These are phyloP conservation scores for Talaromyces sp. DNA, from an alignment of 2,329 filamentous ascomycete species.

Conservation along the genomic window DNA sequence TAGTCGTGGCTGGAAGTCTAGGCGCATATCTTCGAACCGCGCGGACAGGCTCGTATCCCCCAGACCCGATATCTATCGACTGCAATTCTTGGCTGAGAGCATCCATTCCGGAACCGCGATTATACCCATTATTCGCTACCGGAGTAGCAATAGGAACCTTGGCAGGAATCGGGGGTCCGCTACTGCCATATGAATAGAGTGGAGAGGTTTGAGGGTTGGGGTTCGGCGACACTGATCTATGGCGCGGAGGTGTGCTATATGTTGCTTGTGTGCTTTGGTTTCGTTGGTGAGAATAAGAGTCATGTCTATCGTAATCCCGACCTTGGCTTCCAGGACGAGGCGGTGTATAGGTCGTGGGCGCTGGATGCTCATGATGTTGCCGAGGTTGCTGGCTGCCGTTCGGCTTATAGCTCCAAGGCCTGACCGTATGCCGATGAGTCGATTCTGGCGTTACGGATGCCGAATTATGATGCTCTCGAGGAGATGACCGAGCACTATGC, in stretches of 20 bases:
- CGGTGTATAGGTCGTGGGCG: conserved; percentile 16
- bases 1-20: conserved; percentile 15
- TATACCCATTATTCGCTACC: conserved; percentile 24
- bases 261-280: conserved; percentile 16
- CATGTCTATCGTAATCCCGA: conserved; percentile 19
- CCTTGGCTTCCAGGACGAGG: conserved; percentile 18
- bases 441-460: conserved; percentile 27
- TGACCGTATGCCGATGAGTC: conserved; percentile 13
- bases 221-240: conserved; percentile 2
- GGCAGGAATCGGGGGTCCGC: conserved; percentile 37
- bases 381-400: conserved; percentile 5
- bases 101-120: conserved; percentile 31
- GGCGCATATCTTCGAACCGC: conserved; percentile 29
- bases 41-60: conserved; percentile 26
- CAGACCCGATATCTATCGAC: conserved; percentile 45
- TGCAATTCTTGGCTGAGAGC: conserved; percentile 57
- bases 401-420: conserved; percentile 14
- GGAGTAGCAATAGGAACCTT: conserved; percentile 36
- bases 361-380: conserved; percentile 1
- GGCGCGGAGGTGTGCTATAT: conserved; percentile 9
- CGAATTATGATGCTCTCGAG: conserved; percentile 17
- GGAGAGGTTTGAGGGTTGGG: conserved; percentile 20
- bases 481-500: conserved; percentile 17
- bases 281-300: conserved; percentile 16
- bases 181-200: conserved; percentile 26